phyloP scores from a whole-genome alignment of 78 protist species.

The Dictyostelium capitatum region DNA sequence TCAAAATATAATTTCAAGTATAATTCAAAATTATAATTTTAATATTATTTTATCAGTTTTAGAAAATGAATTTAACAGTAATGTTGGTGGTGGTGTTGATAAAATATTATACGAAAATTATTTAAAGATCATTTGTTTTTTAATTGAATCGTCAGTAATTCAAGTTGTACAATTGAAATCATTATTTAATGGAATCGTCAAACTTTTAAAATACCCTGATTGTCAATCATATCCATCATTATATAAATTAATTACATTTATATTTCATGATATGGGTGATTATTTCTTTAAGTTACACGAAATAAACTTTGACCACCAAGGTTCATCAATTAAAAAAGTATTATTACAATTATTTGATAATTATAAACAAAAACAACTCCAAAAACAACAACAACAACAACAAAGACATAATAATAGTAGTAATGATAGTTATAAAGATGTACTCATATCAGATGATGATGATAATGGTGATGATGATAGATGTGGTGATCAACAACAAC shows the following conservation, averaged over 20 bases:
- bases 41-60: background rate
- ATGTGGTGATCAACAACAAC: background rate
- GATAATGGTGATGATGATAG: too few relatives aligned
- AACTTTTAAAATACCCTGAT: background rate
- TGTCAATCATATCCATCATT: background rate
- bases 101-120: background rate
- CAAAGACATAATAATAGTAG: background rate
- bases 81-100: background rate
- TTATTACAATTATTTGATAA: background rate
- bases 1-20: background rate
- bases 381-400: constrained; percentile 24
- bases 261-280: background rate
- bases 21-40: background rate
- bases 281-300: background rate
- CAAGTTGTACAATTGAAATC: background rate
- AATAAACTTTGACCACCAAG: background rate
- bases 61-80: background rate
- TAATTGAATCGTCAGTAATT: background rate
- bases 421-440: too few relatives aligned
- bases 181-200: background rate
- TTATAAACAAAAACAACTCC: background rate
- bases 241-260: background rate
- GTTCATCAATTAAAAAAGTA: background rate
- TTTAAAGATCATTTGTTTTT: background rate
- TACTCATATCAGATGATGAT: too few relatives aligned